Percentiles rank a stretch among this genome's conserved stretches.
phyloP scores from a whole-genome alignment of 2,329 filamentous ascomycete species.

The Colletotrichum sp. region DNA sequence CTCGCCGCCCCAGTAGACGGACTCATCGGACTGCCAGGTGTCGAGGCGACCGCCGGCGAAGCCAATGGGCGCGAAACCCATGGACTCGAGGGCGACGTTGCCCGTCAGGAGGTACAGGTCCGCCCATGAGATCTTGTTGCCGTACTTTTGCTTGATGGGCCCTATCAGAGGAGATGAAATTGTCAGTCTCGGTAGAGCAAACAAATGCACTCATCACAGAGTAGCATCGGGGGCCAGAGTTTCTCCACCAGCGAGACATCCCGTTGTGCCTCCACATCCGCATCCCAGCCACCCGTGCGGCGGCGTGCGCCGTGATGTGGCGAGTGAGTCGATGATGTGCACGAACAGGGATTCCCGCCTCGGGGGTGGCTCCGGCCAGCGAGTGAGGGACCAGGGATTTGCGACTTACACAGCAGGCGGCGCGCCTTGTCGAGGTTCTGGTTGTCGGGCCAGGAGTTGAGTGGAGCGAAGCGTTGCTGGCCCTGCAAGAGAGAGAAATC shows the following conservation, averaged over 20 bases:
- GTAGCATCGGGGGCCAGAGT: not conserved
- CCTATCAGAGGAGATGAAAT: not conserved
- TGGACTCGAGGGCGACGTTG: constrained; percentile 78
- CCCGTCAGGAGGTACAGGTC: constrained; percentile 75
- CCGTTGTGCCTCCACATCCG: not conserved
- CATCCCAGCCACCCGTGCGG: not conserved
- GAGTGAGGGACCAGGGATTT: not conserved
- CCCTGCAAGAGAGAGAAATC: constrained; percentile 41
- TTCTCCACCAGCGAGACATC: not conserved
- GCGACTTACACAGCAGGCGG: constrained; percentile 60
- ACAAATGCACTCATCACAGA: not conserved
- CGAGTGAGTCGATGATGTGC: not conserved
- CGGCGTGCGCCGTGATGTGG: not conserved
- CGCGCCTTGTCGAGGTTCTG: constrained; percentile 81
- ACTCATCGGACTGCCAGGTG: constrained; percentile 77
- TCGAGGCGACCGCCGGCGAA: constrained; percentile 76
- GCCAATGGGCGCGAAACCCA: constrained; percentile 76
- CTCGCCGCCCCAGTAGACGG: constrained; percentile 79
- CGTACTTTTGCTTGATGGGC: constrained; percentile 85
- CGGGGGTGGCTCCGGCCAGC: not conserved
- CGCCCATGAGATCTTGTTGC: constrained; percentile 82
- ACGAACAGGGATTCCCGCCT: not conserved
- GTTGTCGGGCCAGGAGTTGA: constrained; percentile 86
- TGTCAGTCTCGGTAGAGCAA: not conserved
- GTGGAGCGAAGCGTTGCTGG: constrained; percentile 80